Evolutionary conservation across 331 rosid genomes (phyloP).

Genomic region (Malus hybrid): DNA sequence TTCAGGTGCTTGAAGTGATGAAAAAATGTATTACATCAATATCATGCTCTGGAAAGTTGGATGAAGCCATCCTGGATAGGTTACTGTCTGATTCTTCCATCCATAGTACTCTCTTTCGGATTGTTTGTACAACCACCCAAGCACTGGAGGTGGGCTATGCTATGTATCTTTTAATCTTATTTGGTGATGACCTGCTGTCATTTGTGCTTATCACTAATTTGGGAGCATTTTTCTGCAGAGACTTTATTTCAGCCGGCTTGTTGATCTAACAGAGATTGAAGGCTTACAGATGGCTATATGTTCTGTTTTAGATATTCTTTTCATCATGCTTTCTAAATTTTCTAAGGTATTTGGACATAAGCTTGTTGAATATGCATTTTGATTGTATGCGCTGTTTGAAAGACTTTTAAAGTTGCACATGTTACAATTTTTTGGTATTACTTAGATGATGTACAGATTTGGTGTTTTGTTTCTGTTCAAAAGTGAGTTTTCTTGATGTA

Average conservation of each 20-base stretch:
- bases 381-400: neutral
- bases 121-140: slow-evolving; percentile 66
- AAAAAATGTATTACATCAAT: slow-evolving; percentile 54
- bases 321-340: slow-evolving; percentile 56
- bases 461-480: neutral
- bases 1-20: slow-evolving; percentile 86
- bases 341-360: slow-evolving; percentile 47
- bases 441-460: too few species aligned
- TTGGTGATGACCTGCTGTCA: slow-evolving; percentile 6
- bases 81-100: slow-evolving; percentile 79
- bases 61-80: slow-evolving; percentile 47
- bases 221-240: slow-evolving; percentile 38
- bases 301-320: slow-evolving; percentile 66
- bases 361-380: slow-evolving; percentile 5
- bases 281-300: slow-evolving; percentile 68
- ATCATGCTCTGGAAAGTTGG: slow-evolving; percentile 44
- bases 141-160: slow-evolving; percentile 58
- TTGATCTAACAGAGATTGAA: slow-evolving; percentile 78
- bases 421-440: neutral
- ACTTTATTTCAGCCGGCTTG: slow-evolving; percentile 55
- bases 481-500: neutral
- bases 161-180: slow-evolving; percentile 14
- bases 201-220: slow-evolving; percentile 20
- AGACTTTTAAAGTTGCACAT: too few species aligned
- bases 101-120: slow-evolving; percentile 63